These are phyloP conservation scores for Psophocarpus tetragonolobus DNA, from an alignment of 306 rosid species.

Conservation along the genomic window DNA sequence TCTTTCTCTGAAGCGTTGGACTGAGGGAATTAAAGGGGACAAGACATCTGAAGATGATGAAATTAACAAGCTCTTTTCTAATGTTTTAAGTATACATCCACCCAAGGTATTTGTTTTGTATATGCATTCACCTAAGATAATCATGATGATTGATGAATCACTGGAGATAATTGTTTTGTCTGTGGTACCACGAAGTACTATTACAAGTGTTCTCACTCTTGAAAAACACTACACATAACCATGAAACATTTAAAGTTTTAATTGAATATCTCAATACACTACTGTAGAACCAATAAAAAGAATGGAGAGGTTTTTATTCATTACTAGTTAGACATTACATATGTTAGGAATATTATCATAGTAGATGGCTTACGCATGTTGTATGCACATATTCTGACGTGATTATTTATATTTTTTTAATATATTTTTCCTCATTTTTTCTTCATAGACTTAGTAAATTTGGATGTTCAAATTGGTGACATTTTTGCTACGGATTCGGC, in stretches of 20 bases:
- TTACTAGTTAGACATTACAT: background rate
- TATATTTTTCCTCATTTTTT: background rate
- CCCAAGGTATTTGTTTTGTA: slow-evolving; percentile 70
- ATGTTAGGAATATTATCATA: background rate
- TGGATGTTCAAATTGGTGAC: background rate
- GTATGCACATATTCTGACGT: background rate
- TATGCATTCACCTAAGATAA: slow-evolving; percentile 60
- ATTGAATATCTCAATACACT: background rate
- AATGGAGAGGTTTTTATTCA: background rate
- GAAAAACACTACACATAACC: background rate
- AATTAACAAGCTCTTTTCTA: slow-evolving; percentile 79
- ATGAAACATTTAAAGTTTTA: background rate
- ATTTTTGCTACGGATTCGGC: background rate
- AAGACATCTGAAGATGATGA: slow-evolving; percentile 73
- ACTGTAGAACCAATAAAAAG: background rate
- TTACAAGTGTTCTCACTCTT: background rate
- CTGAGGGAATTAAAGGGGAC: slow-evolving; percentile 73
- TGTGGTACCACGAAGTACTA: background rate
- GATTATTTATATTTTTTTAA: background rate
- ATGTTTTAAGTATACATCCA: slow-evolving; percentile 68
- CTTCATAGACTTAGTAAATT: background rate
- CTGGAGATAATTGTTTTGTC: slow-evolving; percentile 1
- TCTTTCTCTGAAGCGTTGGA: slow-evolving; percentile 74
- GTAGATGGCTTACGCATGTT: background rate
- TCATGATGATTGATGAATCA: slow-evolving; percentile 23